Base-by-base conservation (phyloP, 192 early-diverging fungal species). In the Umbelopsis sp. region DNA sequence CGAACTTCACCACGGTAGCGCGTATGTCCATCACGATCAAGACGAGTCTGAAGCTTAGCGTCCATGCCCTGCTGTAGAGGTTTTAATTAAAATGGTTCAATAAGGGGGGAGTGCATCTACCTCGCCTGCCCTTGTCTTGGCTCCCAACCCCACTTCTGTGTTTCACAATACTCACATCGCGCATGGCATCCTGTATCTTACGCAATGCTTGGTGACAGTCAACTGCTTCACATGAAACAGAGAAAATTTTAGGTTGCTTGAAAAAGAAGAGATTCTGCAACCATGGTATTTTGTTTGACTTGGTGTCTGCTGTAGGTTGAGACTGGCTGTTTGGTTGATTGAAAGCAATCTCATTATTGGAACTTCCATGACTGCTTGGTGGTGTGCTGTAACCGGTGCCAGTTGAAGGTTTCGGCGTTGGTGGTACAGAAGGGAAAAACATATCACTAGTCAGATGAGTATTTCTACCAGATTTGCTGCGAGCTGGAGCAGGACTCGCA, bases 261-360 rank as follows among this genome's bases (percentile, higher is more conserved):
- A 62, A 62, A 26, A 62, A 62, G 20, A 62, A 62, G 56, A 62
- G 56, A n/a, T 62, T 62, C 31, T 62, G 56, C 3, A 62, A 32
- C 56, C 56, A 62, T 12, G 56, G 56, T 36, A 62, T 34, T 14
- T 62, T 62, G 31, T 34, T 62, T 17, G 29, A 29, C 17, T 62
- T 32, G 4, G 24, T 11, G 2, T 9, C 31, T 1, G 47, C 47
- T 49, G 47, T 4, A n/a, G 47, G 5, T 49, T 9, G 14, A 1
- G 56, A 12, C 11, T 62, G 26, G 12, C 26, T 34, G 12, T 0
- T 14, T 12, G 26, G 26, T 26, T 22, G 26, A 53, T 6, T 25
- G 56, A 20, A 3, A 34, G 26, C 31, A 34, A 32, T 62, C 31
- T 62, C 56, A 17, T 62, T 62, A 12, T 22, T 26, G 5, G 56